Evolutionary conservation across 352 stramenopile species (phyloP), one percentile per base, ranked within the genome.

Genomic region (Phytophthora citrophthora): DNA sequence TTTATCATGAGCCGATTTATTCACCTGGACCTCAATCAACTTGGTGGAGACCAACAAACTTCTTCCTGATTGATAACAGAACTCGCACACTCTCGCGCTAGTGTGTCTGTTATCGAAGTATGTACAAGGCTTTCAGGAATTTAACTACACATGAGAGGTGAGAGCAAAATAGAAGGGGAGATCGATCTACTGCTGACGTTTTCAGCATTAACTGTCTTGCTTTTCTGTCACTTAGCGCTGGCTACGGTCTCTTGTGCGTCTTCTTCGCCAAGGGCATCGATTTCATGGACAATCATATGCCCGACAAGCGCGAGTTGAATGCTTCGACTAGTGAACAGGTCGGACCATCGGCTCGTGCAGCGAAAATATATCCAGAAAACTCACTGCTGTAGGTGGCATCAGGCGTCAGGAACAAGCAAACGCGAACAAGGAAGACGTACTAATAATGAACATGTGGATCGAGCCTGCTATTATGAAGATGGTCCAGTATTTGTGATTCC

Each of bases 251-350:
- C 50, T 67, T 88, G 36, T 90, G 81, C 51, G 64, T 86, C 12
- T 70, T 64, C 46, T 67, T 86, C 50, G 82, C 79, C 49, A 70
- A 56, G 16, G 71, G 76, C 40, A 88, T 87, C 67, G 76, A 83
- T 55, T 87, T 70, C 60, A 69, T 90, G 61, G 81, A 90, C 55
- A 72, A 70, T 26, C 72, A 83, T 52, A 84, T 70, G 61, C 73
- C 76, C 38, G 74, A 76, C 52, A 54, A 66, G 23, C 57, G 76
- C 46, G 67, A 70, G 32, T 61, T 82, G 53, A 70, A 67, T 9
- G 70, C 68, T 13, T 67, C 64, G 27, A 64, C 79, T 52, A 78
- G 83, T 58, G 64, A 65, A 49, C 56, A 82, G 64, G 77, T 89
- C 18, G 18, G 41, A 48, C 41, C 41, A 38, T 50, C 15, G 23